Evolutionary conservation across 2,329 filamentous ascomycete species (phyloP).

Genomic region (Neocatenulostroma microsporum): DNA sequence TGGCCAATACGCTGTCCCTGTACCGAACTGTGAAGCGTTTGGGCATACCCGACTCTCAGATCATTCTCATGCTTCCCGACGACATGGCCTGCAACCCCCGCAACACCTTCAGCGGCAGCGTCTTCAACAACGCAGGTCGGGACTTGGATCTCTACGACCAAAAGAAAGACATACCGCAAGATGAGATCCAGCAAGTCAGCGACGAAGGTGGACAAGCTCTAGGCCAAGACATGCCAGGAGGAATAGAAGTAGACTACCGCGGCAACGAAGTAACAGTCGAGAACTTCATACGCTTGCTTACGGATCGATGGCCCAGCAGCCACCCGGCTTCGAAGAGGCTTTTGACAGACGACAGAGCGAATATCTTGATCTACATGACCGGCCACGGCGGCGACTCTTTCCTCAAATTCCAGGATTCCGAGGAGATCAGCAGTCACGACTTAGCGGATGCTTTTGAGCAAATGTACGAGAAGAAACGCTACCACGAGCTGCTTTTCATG

Average conservation of each 20-base stretch:
- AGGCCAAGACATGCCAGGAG: slow-evolving; percentile 25
- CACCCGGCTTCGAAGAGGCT: slow-evolving; percentile 91
- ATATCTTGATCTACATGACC: slow-evolving; percentile 98
- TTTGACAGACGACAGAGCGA: slow-evolving; percentile 89
- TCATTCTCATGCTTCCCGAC: slow-evolving; percentile 99
- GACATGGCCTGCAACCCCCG: slow-evolving; percentile 99
- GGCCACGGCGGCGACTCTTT: slow-evolving; percentile 97
- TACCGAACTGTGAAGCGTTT: slow-evolving; percentile 97
- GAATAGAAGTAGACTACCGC: slow-evolving; percentile 93
- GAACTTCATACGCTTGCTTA: slow-evolving; percentile 93
- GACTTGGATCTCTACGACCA: slow-evolving; percentile 94
- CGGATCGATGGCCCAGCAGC: slow-evolving; percentile 86
- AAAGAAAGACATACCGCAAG: slow-evolving; percentile 21
- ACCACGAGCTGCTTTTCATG: slow-evolving; percentile 98
- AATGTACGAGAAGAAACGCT: slow-evolving; percentile 99
- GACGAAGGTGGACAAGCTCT: slow-evolving; percentile 3
- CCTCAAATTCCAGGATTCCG: slow-evolving; percentile 94
- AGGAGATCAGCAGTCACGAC: slow-evolving; percentile 95
- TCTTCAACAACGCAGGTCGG: slow-evolving; percentile 96
- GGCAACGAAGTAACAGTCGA: slow-evolving; percentile 98
- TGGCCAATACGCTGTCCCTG: slow-evolving; percentile 93
- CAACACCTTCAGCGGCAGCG: slow-evolving; percentile 93
- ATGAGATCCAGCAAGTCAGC: slow-evolving; percentile 13
- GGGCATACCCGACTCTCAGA: slow-evolving; percentile 95
- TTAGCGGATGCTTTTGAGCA: slow-evolving; percentile 95